These are phyloP conservation scores for Malus sieversii DNA, from an alignment of 306 rosid genomes.

Conservation along the genomic window DNA sequence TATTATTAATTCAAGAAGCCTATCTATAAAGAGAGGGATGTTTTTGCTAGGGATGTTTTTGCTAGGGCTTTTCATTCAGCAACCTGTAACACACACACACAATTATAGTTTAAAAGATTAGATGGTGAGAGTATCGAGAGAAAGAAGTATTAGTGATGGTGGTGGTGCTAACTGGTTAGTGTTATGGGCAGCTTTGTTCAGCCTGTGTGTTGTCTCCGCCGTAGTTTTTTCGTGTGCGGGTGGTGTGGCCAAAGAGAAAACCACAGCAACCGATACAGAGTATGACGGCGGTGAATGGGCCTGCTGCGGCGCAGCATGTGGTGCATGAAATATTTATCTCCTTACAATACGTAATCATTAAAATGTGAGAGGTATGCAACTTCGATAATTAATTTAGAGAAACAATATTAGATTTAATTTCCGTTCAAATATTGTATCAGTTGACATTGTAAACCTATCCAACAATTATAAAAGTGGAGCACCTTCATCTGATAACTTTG, in stretches of 20 bases:
- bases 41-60: not conserved
- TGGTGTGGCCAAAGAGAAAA: conserved; percentile 47
- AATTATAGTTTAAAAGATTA: not conserved
- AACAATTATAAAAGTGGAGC: not conserved
- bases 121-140: conserved; percentile 55
- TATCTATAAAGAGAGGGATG: not conserved
- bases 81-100: not conserved
- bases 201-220: conserved; percentile 40
- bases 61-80: conserved; percentile 19
- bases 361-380: not conserved
- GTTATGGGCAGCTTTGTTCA: conserved; percentile 34
- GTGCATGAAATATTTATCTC: conserved; percentile 29
- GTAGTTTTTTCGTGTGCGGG: conserved; percentile 57
- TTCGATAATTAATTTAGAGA: not conserved
- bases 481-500: not conserved
- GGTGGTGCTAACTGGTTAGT: conserved; percentile 19
- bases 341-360: not conserved
- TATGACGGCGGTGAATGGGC: conserved; percentile 51
- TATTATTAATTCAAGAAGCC: conserved; percentile 22
- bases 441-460: not conserved
- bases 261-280: conserved; percentile 31
- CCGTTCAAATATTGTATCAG: not conserved
- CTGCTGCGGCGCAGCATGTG: conserved; percentile 60
- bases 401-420: not conserved
- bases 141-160: conserved; percentile 17